A percentile compares a stretch with the other conserved stretches of the same genome.
Conservation (phyloP, 164 flowering plant species). For the Magnolia sinica region DNA sequence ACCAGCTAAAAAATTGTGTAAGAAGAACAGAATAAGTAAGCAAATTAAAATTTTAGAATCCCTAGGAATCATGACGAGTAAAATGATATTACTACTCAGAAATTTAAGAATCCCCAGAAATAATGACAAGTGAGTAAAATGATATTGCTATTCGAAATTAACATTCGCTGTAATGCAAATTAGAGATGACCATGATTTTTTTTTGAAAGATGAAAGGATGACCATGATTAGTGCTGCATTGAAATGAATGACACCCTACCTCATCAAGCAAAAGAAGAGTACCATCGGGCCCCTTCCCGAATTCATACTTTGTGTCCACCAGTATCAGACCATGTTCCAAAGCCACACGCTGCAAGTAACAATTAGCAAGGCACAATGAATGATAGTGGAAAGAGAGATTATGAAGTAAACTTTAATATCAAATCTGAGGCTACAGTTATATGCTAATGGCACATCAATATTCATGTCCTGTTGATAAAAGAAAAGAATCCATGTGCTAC, state of each 20-base stretch:
- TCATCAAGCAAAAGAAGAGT: conserved; percentile 78
- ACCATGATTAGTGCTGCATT: not conserved
- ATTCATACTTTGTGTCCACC: conserved; percentile 96
- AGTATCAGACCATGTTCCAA: conserved; percentile 78
- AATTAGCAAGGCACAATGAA: conserved; percentile 7
- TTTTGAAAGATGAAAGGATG: too few species aligned
- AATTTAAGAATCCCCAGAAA: not conserved
- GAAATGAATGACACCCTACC: conserved; percentile 36
- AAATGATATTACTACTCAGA: not conserved
- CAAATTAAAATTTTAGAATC: too few species aligned
- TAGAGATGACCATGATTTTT: not conserved
- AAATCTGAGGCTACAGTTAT: not conserved
- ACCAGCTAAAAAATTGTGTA: not conserved
- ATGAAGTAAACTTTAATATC: not conserved
- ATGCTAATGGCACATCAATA: not conserved
- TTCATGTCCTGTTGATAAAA: not conserved
- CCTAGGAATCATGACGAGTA: not conserved
- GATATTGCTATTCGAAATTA: not conserved
- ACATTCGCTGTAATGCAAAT: not conserved
- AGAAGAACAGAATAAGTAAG: not conserved
- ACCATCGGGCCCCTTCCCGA: conserved; percentile 90
- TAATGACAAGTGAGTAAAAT: not conserved
- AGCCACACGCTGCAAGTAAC: conserved; percentile 58
- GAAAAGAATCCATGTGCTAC: not conserved
- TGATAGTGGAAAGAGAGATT: not conserved